Evolutionary conservation across 805 yeast species (phyloP), one percentile per base, ranked within the genome.

Genomic region (Candida corydali): DNA sequence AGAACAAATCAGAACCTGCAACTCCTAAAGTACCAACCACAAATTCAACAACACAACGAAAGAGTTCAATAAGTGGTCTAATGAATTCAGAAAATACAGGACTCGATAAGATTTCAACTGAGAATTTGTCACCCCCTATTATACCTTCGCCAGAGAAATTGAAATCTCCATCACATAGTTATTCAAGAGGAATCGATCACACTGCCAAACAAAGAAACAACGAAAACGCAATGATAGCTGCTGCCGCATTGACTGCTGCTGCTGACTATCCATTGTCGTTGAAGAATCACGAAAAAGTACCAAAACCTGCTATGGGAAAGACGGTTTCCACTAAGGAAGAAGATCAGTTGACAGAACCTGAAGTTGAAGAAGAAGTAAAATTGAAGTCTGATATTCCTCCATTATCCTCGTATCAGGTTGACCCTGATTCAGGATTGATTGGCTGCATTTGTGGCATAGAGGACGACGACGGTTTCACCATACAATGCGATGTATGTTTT

Each of bases 391-490:
- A 38, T 36, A 47, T 52, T 3, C 71, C 72, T 1, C 63, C 67
- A 2, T 44, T 66, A 11, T 45, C 69, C 2, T 52, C 73, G 0
- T 83, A 80, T 54, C 73, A 75, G 11, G 88, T 82, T 1, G 86
- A 78, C 45, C 84, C 86, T 4, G 95, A 89, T 54, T 71, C 91
- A 2, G 96, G 96, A 0, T 61, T 78, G 0, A 89, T 91, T 37
- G 86, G 95, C 2, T 91, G 98, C 61, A 77, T 89, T 7, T 91
- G 98, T 68, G 87, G 80, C 1, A 80, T 70, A 47, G 85, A 79
- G 40, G 94, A 86, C 42, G 96, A 87, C 60, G 93, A 91, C 49
- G 97, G 97, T 0, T 82, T 86, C 52, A 89, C 95, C 17, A 85
- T 93, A 43, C 98, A 93, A 61, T 93, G 98, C 63, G 96, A 88